A percentile compares a stretch with the other conserved stretches of the same genome.
phyloP scores from a whole-genome alignment of 2,329 filamentous ascomycete species.

The Monosporascus sp. region DNA sequence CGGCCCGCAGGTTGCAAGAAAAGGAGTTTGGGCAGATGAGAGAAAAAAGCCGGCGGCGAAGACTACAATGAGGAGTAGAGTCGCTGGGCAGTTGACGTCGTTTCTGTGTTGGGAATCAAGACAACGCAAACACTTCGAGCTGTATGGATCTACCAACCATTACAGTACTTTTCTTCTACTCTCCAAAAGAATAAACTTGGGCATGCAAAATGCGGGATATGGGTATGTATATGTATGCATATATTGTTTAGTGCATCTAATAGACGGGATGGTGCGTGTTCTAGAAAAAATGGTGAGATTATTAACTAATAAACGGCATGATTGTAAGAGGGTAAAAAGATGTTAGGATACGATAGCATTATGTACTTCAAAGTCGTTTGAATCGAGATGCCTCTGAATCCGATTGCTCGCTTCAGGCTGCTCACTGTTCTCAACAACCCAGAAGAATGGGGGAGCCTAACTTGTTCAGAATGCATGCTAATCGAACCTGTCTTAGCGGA shows the following conservation, averaged over 20 bases:
- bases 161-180: background rate
- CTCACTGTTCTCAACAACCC: too few species aligned
- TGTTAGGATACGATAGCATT: background rate
- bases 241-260: background rate
- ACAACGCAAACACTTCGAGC: background rate
- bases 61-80: background rate
- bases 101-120: conserved; percentile 10
- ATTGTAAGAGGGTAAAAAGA: too few species aligned
- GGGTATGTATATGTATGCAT: background rate
- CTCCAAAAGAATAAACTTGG: background rate
- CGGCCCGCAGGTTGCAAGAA: background rate
- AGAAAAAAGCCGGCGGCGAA: conserved; percentile 2
- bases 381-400: too few species aligned
- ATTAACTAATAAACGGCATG: background rate
- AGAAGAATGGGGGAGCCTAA: too few species aligned
- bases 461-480: too few species aligned
- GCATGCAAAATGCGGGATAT: background rate
- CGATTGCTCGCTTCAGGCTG: too few species aligned
- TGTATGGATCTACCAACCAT: conserved; percentile 6
- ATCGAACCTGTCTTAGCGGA: too few species aligned
- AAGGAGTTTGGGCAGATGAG: background rate
- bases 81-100: background rate
- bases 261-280: background rate
- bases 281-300: background rate
- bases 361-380: background rate